Evolutionary conservation across 139 green algal species (phyloP).

Genomic region (Micractinium sp.): DNA sequence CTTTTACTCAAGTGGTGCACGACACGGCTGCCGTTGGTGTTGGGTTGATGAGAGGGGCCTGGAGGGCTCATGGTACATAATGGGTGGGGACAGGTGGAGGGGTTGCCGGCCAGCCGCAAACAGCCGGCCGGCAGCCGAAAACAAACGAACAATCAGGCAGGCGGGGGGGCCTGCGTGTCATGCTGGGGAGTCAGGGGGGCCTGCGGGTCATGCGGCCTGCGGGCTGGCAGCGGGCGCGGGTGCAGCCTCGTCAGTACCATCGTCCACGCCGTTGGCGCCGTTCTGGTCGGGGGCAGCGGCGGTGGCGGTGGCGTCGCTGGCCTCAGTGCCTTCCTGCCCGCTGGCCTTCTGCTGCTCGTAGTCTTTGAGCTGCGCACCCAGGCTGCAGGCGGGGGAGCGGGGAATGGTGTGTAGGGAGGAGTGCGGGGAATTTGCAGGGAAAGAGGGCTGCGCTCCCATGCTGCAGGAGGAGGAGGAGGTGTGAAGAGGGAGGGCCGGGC

Average conservation of each 20-base stretch:
- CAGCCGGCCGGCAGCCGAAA: not conserved
- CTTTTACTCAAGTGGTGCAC: too few species aligned
- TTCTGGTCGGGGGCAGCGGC: not conserved
- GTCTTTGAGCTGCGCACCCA: constrained; percentile 41
- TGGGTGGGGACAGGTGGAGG: too few species aligned
- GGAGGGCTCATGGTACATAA: too few species aligned
- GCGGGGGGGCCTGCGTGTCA: too few species aligned
- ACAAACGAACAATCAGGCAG: too few species aligned
- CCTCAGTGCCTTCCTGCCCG: not conserved
- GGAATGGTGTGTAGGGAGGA: not conserved
- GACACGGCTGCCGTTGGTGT: too few species aligned
- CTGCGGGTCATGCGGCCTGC: not conserved
- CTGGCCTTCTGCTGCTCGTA: constrained; percentile 38
- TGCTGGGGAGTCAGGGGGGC: not conserved
- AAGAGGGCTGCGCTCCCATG: not conserved
- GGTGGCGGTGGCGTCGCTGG: not conserved
- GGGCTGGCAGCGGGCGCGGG: not conserved
- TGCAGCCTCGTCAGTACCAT: not conserved
- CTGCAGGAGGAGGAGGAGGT: not conserved
- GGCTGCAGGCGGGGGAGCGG: not conserved
- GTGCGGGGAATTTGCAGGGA: not conserved
- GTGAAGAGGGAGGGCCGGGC: too few species aligned
- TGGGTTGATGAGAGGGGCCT: too few species aligned
- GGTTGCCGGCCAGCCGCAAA: not conserved
- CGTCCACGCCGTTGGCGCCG: not conserved